Conservation (phyloP, 148 eudicot species). For the Camellia lanceoleosa region DNA sequence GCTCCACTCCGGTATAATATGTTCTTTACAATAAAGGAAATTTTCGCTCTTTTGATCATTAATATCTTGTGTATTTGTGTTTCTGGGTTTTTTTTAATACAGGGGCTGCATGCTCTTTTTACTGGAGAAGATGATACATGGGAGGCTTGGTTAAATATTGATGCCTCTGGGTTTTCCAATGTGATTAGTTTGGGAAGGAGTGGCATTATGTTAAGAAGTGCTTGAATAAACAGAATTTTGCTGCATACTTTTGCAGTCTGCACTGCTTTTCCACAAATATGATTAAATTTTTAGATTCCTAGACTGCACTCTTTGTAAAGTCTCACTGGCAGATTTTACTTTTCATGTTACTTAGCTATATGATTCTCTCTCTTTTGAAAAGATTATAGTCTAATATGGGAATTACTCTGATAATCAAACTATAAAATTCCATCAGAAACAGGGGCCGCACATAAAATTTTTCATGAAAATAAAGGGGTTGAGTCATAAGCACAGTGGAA, state of each 20-base stretch:
- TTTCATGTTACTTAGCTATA: not conserved
- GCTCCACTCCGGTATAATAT: slow-evolving; percentile 68
- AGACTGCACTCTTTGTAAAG: not conserved
- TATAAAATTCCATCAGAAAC: not conserved
- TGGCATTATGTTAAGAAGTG: slow-evolving; percentile 51
- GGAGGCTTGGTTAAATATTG: slow-evolving; percentile 93
- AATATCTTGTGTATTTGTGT: not conserved
- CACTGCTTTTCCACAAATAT: not conserved
- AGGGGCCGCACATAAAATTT: not conserved
- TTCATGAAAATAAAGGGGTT: not conserved
- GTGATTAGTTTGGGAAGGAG: slow-evolving; percentile 61
- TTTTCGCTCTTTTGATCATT: not conserved
- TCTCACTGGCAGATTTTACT: not conserved
- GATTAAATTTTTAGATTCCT: not conserved
- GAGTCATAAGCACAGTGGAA: too few species aligned
- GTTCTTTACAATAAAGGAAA: slow-evolving; percentile 13
- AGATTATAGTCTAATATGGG: not conserved
- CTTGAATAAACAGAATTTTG: not conserved
- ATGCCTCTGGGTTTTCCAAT: slow-evolving; percentile 76
- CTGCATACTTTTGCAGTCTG: not conserved
- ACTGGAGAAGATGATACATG: slow-evolving; percentile 97
- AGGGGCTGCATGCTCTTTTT: slow-evolving; percentile 93
- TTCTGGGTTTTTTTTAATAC: slow-evolving; percentile 22
- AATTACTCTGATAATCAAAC: not conserved
- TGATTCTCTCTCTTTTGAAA: not conserved